A percentile compares a stretch with the other conserved stretches of the same genome.
phyloP scores from a whole-genome alignment of 306 rosid species.

The Hippophae rhamnoides region DNA sequence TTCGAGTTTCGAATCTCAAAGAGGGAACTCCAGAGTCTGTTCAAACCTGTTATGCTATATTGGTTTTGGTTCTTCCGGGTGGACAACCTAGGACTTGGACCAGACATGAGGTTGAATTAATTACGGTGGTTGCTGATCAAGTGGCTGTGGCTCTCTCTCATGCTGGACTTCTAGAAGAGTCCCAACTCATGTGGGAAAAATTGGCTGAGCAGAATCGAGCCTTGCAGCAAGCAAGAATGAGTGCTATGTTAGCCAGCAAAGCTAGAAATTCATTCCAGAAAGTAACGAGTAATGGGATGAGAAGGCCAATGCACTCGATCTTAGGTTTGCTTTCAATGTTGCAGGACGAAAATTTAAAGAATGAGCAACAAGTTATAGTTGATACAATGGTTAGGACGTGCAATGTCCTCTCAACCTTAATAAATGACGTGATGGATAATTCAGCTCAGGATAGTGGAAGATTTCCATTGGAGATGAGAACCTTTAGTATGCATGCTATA shows the following conservation, averaged over 20 bases:
- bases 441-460: slow-evolving; percentile 69
- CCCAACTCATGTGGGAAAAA: slow-evolving; percentile 92
- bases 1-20: slow-evolving; percentile 77
- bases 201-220: slow-evolving; percentile 95
- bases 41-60: slow-evolving; percentile 65
- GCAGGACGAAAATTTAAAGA: slow-evolving; percentile 57
- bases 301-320: slow-evolving; percentile 97
- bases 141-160: slow-evolving; percentile 98
- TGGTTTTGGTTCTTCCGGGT: slow-evolving; percentile 84
- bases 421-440: slow-evolving; percentile 85
- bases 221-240: slow-evolving; percentile 70
- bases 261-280: slow-evolving; percentile 84
- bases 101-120: slow-evolving; percentile 78
- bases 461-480: slow-evolving; percentile 64
- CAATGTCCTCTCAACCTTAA: slow-evolving; percentile 75
- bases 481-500: slow-evolving; percentile 68
- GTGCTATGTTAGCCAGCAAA: slow-evolving; percentile 95
- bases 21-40: slow-evolving; percentile 91
- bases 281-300: slow-evolving; percentile 98
- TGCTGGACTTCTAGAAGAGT: slow-evolving; percentile 95
- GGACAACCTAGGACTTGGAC: slow-evolving; percentile 81
- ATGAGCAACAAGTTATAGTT: slow-evolving; percentile 67
- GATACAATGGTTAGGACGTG: slow-evolving; percentile 86
- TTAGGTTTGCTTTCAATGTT: slow-evolving; percentile 84
- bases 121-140: slow-evolving; percentile 97